Conservation (phyloP, 768 basidiomycete genomes). For the Mrakia blollopis region DNA sequence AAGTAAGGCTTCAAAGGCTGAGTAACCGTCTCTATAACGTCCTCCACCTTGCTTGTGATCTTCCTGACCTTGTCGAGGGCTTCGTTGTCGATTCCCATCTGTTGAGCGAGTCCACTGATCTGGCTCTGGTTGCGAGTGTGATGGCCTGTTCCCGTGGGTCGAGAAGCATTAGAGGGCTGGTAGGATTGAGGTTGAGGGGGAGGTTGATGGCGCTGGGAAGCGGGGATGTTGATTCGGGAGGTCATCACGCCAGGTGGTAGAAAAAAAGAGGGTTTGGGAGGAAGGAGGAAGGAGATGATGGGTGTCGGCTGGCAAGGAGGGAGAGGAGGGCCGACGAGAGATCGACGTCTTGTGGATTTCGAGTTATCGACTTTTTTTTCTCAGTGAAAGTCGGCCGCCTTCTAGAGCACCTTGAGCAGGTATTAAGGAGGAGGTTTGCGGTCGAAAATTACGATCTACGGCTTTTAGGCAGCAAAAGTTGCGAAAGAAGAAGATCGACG, state of each 20-base stretch:
- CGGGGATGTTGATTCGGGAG: slow-evolving; percentile 32
- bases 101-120: slow-evolving; percentile 25
- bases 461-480: no score
- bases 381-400: no score
- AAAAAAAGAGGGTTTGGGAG: neutral
- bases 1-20: slow-evolving; percentile 91
- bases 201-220: slow-evolving; percentile 8
- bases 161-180: neutral
- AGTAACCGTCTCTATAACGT: slow-evolving; percentile 83
- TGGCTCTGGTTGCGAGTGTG: slow-evolving; percentile 25
- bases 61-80: slow-evolving; percentile 27
- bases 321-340: neutral
- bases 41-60: slow-evolving; percentile 57
- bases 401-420: no score
- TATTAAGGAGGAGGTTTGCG: no score
- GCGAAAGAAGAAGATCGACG: no score
- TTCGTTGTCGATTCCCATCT: slow-evolving; percentile 26
- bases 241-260: slow-evolving; percentile 20
- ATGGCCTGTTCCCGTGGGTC: neutral
- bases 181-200: slow-evolving; percentile 6
- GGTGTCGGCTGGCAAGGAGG: neutral
- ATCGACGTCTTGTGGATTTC: neutral
- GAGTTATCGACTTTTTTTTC: no score
- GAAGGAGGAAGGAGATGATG: neutral
- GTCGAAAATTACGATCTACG: no score